Base-by-base conservation (phyloP, 2,329 filamentous ascomycete genomes). In the Diaporthe citrichinensis region DNA sequence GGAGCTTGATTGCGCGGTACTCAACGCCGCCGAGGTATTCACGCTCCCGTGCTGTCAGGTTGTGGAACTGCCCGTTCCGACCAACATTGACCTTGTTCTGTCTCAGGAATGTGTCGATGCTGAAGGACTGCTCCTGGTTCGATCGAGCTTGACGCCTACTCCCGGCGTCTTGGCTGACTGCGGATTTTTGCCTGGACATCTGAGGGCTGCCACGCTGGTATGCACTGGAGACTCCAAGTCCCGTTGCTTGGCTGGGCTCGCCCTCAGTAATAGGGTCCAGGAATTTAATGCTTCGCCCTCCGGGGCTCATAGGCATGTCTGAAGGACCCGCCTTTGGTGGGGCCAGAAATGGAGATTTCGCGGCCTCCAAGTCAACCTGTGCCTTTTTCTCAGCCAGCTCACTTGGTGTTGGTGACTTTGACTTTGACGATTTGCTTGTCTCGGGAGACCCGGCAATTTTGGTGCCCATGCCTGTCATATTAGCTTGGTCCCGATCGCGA, bases 21-120 rank as follows among this genome's bases (percentile, higher is more conserved):
- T 94, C 92, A 72, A 88, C 89, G 1, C 92, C 91, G 41, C 92
- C 92, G 0, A 93, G 85, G 41, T 87, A 84, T 71, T 91, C 88
- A 39, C 90, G 86, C 78, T 92, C 89, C 17, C 87, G 85, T 25
- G 84, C 84, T 0, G 85, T 86, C 46, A 92, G 82, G 61, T 88
- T 86, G 78, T 89, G 86, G 75, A 92, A 91, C 75, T 90, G 87
- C 0, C 87, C 87, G 80, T 91, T 91, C 61, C 88, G 85, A 3
- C 87, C 87, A 1, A 87, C 84, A 10, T 85, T 83, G 71, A 84
- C 81, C 9, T 81, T 79, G 44, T 81, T 80, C n/a, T 71, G 39
- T 36, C 62, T 57, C 44, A 87, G 78, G 57, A 87, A 83, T 46
- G 81, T 79, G 28, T 80, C 80, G 79, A 79, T 76, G 72, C 75